These are phyloP conservation scores for Aureobasidium sp. DNA, from an alignment of 2,329 filamentous ascomycete genomes.

Conservation along the genomic window DNA sequence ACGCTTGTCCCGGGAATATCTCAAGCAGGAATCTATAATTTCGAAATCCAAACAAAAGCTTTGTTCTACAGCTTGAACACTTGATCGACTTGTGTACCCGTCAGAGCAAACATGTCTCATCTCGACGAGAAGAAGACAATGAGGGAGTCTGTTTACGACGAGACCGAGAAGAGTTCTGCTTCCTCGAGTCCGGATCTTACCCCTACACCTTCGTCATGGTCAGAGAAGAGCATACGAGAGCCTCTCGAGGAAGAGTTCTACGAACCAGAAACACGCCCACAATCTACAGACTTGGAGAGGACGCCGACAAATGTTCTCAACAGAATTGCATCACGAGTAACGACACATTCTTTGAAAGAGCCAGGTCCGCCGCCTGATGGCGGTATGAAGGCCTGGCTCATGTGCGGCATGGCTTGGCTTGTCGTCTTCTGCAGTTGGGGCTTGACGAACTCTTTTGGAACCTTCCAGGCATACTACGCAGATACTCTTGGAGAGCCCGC, in stretches of 20 bases:
- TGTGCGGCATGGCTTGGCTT: conserved; percentile 28
- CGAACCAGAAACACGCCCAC: not conserved
- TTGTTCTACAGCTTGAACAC: not conserved
- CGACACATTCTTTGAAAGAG: conserved; percentile 25
- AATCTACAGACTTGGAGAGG: not conserved
- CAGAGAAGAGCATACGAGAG: conserved; percentile 5
- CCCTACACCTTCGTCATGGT: not conserved
- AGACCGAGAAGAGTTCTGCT: not conserved
- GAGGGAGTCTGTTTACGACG: not conserved
- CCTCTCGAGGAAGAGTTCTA: not conserved
- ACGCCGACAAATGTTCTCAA: conserved; percentile 20
- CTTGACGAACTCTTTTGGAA: conserved; percentile 35
- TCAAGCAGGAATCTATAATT: not conserved
- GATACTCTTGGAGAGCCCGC: conserved; percentile 25
- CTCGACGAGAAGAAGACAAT: not conserved
- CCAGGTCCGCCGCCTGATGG: conserved; percentile 37
- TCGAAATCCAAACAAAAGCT: not conserved
- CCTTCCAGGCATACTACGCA: conserved; percentile 41
- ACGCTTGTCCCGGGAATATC: not conserved
- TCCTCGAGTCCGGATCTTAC: not conserved
- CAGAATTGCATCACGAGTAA: conserved; percentile 30
- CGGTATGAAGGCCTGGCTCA: conserved; percentile 31
- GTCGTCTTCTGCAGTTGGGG: conserved; percentile 33
- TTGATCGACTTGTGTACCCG: not conserved
- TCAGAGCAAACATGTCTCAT: not conserved